These are phyloP conservation scores for Tylopilus sp. DNA, from an alignment of 1,284 basidiomycete species.

Conservation along the genomic window DNA sequence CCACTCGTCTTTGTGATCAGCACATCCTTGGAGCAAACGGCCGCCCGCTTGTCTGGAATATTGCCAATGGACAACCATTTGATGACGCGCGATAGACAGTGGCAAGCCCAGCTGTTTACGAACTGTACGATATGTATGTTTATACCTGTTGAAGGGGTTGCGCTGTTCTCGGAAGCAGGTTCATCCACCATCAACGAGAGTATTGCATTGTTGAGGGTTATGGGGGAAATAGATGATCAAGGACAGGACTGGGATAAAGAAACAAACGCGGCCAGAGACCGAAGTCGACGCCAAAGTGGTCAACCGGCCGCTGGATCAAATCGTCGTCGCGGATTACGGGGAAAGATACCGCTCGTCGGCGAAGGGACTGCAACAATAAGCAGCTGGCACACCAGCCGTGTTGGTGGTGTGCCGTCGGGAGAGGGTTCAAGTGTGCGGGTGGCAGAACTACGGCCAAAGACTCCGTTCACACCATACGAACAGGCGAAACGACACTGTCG, in stretches of 20 bases:
- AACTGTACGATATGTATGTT: slow-evolving; percentile 56
- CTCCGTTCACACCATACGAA: slow-evolving; percentile 17
- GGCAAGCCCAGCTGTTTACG: slow-evolving; percentile 57
- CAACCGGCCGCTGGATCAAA: slow-evolving; percentile 3
- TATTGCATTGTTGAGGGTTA: slow-evolving; percentile 14
- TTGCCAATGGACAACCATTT: slow-evolving; percentile 46
- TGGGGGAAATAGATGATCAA: slow-evolving; percentile 12
- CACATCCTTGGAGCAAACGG: slow-evolving; percentile 40
- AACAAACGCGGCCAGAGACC: not conserved
- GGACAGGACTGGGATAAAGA: not conserved
- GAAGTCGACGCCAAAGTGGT: not conserved
- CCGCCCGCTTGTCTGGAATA: slow-evolving; percentile 45
- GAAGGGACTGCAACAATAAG: not conserved
- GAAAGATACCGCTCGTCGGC: not conserved
- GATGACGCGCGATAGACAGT: slow-evolving; percentile 44
- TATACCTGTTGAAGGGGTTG: slow-evolving; percentile 23
- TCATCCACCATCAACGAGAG: slow-evolving; percentile 13
- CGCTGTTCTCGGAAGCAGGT: slow-evolving; percentile 4
- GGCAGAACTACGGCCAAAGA: not conserved
- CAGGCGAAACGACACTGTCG: slow-evolving; percentile 25
- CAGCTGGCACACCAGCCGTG: not conserved
- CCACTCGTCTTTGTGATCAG: slow-evolving; percentile 19
- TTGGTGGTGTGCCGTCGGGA: not conserved
- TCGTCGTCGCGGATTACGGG: not conserved
- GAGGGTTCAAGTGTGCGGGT: slow-evolving; percentile 4